Evolutionary conservation across 192 early-diverging fungal species (phyloP).

Genomic region (Lobosporangium transversale): DNA sequence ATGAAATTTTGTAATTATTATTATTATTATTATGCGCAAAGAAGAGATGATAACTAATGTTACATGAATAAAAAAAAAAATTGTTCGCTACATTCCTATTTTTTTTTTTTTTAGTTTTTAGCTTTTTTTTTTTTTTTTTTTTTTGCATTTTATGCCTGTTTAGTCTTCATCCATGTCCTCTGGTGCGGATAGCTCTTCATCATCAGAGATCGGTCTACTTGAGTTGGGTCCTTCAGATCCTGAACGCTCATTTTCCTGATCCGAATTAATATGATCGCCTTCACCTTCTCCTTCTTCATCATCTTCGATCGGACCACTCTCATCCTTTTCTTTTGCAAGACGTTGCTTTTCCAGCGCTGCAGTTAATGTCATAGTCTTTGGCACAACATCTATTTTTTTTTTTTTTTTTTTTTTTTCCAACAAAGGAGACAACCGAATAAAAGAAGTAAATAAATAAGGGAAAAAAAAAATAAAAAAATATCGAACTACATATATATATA

Average conservation of each 20-base stretch:
- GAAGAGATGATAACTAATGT: too few species aligned
- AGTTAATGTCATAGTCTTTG: constrained; percentile 57
- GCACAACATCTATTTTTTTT: constrained; percentile 58
- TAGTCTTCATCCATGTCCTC: constrained; percentile 51
- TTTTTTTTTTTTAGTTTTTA: too few species aligned
- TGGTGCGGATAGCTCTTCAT: constrained; percentile 36
- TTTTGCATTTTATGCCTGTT: too few species aligned
- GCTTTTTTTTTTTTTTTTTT: neutral
- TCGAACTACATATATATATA: neutral
- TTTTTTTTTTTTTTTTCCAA: too few species aligned
- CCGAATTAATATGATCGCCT: constrained; percentile 19
- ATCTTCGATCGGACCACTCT: constrained; percentile 15
- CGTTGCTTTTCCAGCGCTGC: constrained; percentile 54
- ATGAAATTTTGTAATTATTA: neutral
- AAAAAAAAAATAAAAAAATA: neutral
- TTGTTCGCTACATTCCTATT: too few species aligned
- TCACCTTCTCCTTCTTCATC: constrained; percentile 18
- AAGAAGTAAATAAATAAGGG: too few species aligned
- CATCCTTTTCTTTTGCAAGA: constrained; percentile 49
- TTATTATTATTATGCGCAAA: neutral
- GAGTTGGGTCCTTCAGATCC: constrained; percentile 10
- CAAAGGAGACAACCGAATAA: too few species aligned
- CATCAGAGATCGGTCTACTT: constrained; percentile 37
- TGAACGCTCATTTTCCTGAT: constrained; percentile 28
- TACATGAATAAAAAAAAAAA: too few species aligned